Percentiles rank a stretch among this genome's conserved stretches.
These are phyloP conservation scores for Rhynchospora breviuscula DNA, from an alignment of 176 grass and related monocot species.

Conservation along the genomic window DNA sequence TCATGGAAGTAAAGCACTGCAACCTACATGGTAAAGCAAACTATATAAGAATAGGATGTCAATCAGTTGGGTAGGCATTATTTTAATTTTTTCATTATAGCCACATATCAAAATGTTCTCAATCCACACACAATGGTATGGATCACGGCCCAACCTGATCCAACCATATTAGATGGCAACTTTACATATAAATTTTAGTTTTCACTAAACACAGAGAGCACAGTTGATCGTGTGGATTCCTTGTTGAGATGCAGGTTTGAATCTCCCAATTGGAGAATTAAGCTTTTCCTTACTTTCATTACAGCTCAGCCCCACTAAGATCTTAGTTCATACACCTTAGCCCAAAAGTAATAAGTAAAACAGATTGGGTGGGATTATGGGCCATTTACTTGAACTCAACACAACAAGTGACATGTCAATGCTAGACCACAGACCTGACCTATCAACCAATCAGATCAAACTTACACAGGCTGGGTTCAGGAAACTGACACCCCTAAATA, in stretches of 20 bases:
- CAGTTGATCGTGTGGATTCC: background rate
- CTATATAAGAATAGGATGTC: background rate
- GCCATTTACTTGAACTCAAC: background rate
- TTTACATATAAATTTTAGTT: background rate
- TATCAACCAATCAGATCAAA: background rate
- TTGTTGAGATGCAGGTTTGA: background rate
- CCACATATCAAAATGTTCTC: background rate
- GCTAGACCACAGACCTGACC: background rate
- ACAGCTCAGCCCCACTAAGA: background rate
- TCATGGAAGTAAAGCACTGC: constrained; percentile 99
- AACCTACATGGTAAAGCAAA: constrained; percentile 50
- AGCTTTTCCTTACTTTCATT: background rate
- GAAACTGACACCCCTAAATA: background rate
- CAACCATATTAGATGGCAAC: background rate
- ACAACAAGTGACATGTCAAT: background rate
- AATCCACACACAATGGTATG: background rate
- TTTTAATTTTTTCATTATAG: background rate
- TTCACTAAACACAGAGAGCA: background rate
- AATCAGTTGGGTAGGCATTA: background rate
- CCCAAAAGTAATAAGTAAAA: background rate
- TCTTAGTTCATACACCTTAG: background rate
- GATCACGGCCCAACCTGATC: background rate
- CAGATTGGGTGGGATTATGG: background rate
- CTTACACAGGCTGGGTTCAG: background rate
- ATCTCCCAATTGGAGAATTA: background rate